Conservation (phyloP, 1,284 basidiomycete species). For the Trichosporon asahii region DNA sequence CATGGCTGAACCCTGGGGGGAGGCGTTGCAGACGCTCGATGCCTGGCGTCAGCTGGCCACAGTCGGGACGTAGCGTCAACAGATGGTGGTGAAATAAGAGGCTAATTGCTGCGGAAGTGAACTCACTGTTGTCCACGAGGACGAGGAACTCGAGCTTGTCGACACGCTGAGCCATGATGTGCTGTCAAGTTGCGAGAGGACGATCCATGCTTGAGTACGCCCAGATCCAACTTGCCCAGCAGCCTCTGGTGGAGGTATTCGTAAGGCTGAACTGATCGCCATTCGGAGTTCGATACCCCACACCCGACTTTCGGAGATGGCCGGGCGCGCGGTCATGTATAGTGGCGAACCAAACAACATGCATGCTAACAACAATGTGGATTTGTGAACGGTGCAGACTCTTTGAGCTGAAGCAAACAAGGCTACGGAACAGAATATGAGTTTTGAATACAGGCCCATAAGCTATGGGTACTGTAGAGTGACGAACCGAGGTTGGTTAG, state of each 20-base stretch:
- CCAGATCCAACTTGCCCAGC: neutral
- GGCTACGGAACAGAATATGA: no score
- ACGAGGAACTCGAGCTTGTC: slow-evolving; percentile 44
- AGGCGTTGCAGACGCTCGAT: slow-evolving; percentile 66
- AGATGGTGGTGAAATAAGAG: neutral
- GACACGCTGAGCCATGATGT: slow-evolving; percentile 23
- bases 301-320: neutral
- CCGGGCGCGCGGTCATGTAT: neutral
- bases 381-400: neutral
- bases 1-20: slow-evolving; percentile 71
- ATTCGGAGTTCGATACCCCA: neutral
- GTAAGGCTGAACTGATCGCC: neutral
- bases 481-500: neutral
- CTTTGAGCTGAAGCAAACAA: no score
- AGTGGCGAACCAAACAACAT: neutral
- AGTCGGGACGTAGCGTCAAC: no score
- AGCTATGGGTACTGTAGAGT: no score
- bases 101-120: neutral
- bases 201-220: neutral
- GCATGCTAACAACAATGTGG: neutral
- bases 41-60: slow-evolving; percentile 8
- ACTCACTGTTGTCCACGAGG: slow-evolving; percentile 43
- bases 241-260: neutral
- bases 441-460: no score
- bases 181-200: neutral